A percentile compares a stretch with the other conserved stretches of the same genome.
phyloP scores from a whole-genome alignment of 257 asterid species.

The Catharanthus roseus region DNA sequence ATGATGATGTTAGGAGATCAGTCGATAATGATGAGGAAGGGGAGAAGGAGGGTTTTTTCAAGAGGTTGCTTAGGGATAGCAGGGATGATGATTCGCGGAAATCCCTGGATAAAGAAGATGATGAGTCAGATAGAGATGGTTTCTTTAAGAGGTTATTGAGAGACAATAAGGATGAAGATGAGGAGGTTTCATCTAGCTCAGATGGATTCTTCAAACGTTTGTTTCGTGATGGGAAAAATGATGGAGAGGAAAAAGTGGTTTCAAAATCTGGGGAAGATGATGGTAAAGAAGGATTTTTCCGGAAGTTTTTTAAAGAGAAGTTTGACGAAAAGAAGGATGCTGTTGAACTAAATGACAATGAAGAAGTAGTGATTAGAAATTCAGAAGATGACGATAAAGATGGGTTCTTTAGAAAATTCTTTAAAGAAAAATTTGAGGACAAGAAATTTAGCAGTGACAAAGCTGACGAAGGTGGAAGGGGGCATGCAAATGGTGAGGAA shows the following conservation, averaged over 20 bases:
- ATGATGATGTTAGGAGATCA: constrained; percentile 63
- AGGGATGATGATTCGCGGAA: constrained; percentile 57
- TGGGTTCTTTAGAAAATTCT: constrained; percentile 72
- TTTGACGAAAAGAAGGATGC: constrained; percentile 66
- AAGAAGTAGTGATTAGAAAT: constrained; percentile 45
- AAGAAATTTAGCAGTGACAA: constrained; percentile 46
- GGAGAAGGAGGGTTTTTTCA: constrained; percentile 64
- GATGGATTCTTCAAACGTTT: constrained; percentile 39
- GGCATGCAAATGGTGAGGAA: constrained; percentile 55
- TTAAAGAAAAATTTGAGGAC: constrained; percentile 73
- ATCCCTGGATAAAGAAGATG: constrained; percentile 56
- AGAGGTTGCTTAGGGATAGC: constrained; percentile 58
- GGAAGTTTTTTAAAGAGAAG: constrained; percentile 73
- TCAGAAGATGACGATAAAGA: constrained; percentile 72
- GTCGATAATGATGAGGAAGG: constrained; percentile 50
- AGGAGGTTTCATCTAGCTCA: constrained; percentile 30
- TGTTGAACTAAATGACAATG: constrained; percentile 47
- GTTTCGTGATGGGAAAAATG: constrained; percentile 67
- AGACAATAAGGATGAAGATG: constrained; percentile 33
- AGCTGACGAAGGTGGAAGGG: constrained; percentile 51
- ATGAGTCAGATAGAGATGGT: constrained; percentile 70
- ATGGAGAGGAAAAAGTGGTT: constrained; percentile 48
- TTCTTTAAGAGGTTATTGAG: constrained; percentile 53
- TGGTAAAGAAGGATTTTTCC: constrained; percentile 72
- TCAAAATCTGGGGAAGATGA: constrained; percentile 63